Evolutionary conservation across 306 rosid genomes (phyloP).

Genomic region (Luffa aegyptiaca): DNA sequence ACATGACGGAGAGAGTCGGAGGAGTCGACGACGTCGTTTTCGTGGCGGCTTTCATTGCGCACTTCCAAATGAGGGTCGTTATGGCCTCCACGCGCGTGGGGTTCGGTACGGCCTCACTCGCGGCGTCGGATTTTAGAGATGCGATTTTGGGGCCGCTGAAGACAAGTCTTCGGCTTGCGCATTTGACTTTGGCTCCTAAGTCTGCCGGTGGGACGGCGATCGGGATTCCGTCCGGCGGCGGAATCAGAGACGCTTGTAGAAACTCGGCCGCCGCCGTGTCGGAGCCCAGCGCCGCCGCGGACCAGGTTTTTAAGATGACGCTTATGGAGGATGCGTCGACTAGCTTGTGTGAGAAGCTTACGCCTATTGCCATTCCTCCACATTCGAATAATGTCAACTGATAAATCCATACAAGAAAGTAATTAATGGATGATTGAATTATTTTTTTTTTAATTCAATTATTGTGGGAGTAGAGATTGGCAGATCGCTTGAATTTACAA

Average conservation of each 20-base stretch:
- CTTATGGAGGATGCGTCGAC: constrained; percentile 32
- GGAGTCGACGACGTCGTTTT: background rate
- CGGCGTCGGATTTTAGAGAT: constrained; percentile 20
- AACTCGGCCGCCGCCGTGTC: background rate
- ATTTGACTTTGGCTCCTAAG: constrained; percentile 1
- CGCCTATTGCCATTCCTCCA: constrained; percentile 41
- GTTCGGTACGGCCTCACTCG: background rate
- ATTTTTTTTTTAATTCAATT: too few relatives aligned
- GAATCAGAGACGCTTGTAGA: constrained; percentile 14
- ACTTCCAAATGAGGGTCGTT: constrained; percentile 40
- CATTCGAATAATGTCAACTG: constrained; percentile 37
- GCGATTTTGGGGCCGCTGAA: constrained; percentile 24
- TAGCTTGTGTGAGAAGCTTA: constrained; percentile 31
- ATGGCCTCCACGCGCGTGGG: constrained; percentile 33
- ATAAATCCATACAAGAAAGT: background rate
- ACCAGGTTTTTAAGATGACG: constrained; percentile 33
- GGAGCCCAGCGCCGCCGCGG: constrained; percentile 2
- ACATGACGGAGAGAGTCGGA: constrained; percentile 14
- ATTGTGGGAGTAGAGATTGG: too few relatives aligned
- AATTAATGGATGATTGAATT: background rate
- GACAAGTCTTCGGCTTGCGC: constrained; percentile 22
- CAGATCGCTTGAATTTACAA: too few relatives aligned
- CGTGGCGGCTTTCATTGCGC: constrained; percentile 18
- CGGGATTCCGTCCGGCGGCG: background rate
- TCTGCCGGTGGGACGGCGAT: background rate